Evolutionary conservation across 179 eudicot species (phyloP), one percentile per base, ranked within the genome.

Genomic region (Pouteria campechiana): DNA sequence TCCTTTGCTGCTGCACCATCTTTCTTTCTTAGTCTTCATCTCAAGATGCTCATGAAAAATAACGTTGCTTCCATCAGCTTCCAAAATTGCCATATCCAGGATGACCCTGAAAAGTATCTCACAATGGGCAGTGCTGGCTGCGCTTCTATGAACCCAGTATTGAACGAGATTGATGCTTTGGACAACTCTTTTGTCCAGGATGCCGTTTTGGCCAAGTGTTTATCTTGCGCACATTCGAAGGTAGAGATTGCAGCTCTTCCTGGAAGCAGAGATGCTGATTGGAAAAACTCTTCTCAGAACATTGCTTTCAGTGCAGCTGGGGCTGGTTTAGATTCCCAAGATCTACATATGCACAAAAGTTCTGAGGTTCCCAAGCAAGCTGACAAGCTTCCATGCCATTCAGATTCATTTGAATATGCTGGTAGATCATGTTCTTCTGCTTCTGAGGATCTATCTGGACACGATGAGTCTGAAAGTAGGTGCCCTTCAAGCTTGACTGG

Each of bases 1-100:
- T 66, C 85, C 12, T 84, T 76, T 58, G 35, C 65, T 59, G 74
- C 95, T 41, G 82, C 92, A 5, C 95, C 90, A 39, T 54, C 65
- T 29, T 72, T 75, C 63, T 78, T 85, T 50, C 57, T 72, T 25
- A 68, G 63, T 50, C 69, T 86, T 44, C 96, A 86, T 69, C 76
- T 90, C 51, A 69, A 72, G 69, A 54, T 77, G 55, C 74, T 86
- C 37, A 74, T 86, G 87, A 76, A 82, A 52, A 72, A 53, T 28
- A 74, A 68, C 58, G 44, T 84, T 45, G 63, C 85, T 31, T 58
- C 55, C 18, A 64, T 63, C 50, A 63, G 62, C 41, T 62, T 72
- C 36, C 43, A 37, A 38, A 74, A 70, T n/a, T 19, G 49, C 19
- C 22, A 50, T 39, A 32, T 23, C 40, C 32, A 35, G 19, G 45